Base-by-base conservation (phyloP, 1,139 yeast species). In the Tardiomyces depauwii region DNA sequence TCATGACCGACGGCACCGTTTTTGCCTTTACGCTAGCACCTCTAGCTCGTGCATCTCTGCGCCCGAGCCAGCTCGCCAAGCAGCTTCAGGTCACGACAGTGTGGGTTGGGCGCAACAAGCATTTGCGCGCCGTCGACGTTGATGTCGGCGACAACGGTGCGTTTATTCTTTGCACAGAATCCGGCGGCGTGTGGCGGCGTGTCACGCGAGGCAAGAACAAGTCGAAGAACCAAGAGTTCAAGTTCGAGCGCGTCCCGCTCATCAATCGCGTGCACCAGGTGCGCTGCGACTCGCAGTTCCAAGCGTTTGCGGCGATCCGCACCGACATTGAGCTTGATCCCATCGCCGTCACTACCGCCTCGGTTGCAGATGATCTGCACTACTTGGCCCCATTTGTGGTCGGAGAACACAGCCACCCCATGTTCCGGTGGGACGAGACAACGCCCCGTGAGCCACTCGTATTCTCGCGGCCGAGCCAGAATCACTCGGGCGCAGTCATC, bases 111-210 rank as follows among this genome's bases (percentile, higher is more conserved):
- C 49, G 58, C 27, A 49, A 53, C 23, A 46, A 48, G 18, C 58
- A 56, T 42, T 45, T 62, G 49, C 55, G 54, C 2, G 70, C 63
- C 42, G 63, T 71, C 2, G 94, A 85, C 62, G 74, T 83, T 39
- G 91, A 80, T 58, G 72, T 82, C 41, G 76, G 84, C 1, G 69
- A 65, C 25, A 86, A 82, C 56, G 95, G 94, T 0, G 77, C 86
- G 0, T 62, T 85, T 1, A 67, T 86, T 1, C 61, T 87, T 1
- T 76, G 85, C 51, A 82, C 93, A 0, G 63, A 71, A 36, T 77
- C 78, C 47, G 95, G 95, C 0, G 72, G 80, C 11, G 84, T 77
- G 0, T 85, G 62, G 61, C 49, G 53, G 61, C 68, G 59, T 68
- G 59, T 55, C 72, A 60, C 49, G 65, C 65, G 58, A 1, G 45